Evolutionary conservation across 345 rosid genomes (phyloP).

Genomic region (Psidium guajava): DNA sequence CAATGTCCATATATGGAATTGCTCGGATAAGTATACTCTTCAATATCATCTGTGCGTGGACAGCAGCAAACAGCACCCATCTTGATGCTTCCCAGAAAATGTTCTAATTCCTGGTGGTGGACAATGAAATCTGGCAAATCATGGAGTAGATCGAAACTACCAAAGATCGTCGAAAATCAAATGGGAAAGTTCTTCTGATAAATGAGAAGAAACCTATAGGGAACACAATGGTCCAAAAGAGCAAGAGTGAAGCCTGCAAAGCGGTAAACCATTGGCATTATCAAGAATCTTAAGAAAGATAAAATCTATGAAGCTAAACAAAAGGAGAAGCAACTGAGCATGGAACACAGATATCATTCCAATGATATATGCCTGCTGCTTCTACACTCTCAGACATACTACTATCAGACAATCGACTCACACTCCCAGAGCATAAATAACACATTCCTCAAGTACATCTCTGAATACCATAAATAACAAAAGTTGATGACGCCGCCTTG

Average conservation of each 20-base stretch:
- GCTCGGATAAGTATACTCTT: constrained; percentile 32
- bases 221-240: neutral
- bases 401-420: neutral
- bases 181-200: neutral
- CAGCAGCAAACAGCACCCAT: constrained; percentile 63
- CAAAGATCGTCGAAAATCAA: neutral
- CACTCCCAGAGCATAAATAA: neutral
- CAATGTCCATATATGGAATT: constrained; percentile 42
- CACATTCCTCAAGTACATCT: neutral
- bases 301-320: neutral
- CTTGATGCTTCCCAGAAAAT: neutral
- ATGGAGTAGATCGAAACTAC: neutral
- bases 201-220: neutral
- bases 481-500: neutral
- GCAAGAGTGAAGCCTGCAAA: neutral
- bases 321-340: neutral
- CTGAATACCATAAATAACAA: neutral
- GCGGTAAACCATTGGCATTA: neutral
- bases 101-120: neutral
- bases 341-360: neutral
- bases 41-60: constrained; percentile 38
- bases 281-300: neutral
- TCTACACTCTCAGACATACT: neutral
- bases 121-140: neutral
- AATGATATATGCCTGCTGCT: neutral